Base-by-base conservation (phyloP, 2,329 filamentous ascomycete species). In the Trichoderma sp. region DNA sequence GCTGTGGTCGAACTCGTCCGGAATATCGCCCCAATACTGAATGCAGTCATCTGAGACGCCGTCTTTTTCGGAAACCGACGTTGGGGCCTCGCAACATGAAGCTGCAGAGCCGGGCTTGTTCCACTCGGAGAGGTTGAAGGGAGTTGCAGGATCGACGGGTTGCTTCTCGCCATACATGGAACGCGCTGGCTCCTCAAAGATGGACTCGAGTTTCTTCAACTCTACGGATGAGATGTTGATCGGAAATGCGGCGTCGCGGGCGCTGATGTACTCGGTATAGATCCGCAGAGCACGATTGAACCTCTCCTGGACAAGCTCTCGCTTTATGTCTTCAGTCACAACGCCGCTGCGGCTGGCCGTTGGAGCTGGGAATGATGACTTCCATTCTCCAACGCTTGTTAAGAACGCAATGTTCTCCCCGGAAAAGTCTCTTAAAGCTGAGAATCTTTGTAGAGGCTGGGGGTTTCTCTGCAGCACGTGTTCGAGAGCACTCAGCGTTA, bases 331-430 rank as follows among this genome's bases (percentile, higher is more conserved):
- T 6, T 73, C 71, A 3, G 64, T 25, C 9, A 64, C 65, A 0
- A 64, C 15, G 3, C 39, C 54, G 5, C 52, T 52, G 69, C 70
- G 73, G 63, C 73, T 71, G n/a, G 69, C 70, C 1, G 72, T 58
- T 2, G 70, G 42, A 1, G 50, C 45, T 0, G 78, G 76, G 54
- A 78, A 75, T 1, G 76, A 77, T 3, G 74, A 72, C 74, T 86
- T 88, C 86, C 87, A 90, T 58, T 83, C 80, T 1, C 82, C 78
- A 1, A 89, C 83, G n/a, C 81, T 79, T 9, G 82, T 87, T 2
- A 91, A 79, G 74, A 91, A 91, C 37, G 88, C 84, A 70, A 91
- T 88, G 73, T 92, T 92, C 75, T 92, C 89, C 15, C 88, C 89
- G 0, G 89, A 90, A 73, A 91, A 91, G 71, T 91, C 89, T 39